These are phyloP conservation scores for Neodidymelliopsis sp. DNA, from an alignment of 2,329 filamentous ascomycete genomes.

Conservation along the genomic window DNA sequence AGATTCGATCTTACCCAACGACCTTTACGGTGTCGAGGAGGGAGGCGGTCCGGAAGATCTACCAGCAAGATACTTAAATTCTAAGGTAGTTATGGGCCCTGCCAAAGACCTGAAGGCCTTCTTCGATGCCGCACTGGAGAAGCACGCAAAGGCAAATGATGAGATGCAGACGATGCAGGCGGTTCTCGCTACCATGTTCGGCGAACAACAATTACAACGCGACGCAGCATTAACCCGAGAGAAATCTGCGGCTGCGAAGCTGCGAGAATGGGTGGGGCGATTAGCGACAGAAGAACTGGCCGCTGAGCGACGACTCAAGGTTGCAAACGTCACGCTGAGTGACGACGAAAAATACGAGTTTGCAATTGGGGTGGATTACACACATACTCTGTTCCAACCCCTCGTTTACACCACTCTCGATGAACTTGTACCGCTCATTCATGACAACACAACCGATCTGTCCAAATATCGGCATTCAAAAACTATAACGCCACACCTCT, in stretches of 20 bases:
- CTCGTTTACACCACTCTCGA: slow-evolving; percentile 34
- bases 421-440: slow-evolving; percentile 37
- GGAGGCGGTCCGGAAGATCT: slow-evolving; percentile 38
- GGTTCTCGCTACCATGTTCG: slow-evolving; percentile 61
- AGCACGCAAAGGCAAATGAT: slow-evolving; percentile 44
- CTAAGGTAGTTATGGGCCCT: slow-evolving; percentile 60
- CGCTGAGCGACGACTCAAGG: slow-evolving; percentile 16
- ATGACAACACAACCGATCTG: slow-evolving; percentile 48
- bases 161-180: slow-evolving; percentile 51
- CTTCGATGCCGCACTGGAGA: slow-evolving; percentile 53
- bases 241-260: slow-evolving; percentile 24
- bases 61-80: slow-evolving; percentile 56
- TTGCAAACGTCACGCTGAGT: slow-evolving; percentile 35
- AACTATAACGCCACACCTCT: slow-evolving; percentile 41
- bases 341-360: slow-evolving; percentile 56
- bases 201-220: slow-evolving; percentile 61
- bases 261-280: slow-evolving; percentile 49
- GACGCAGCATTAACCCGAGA: slow-evolving; percentile 47
- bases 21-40: slow-evolving; percentile 58
- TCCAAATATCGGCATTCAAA: slow-evolving; percentile 42
- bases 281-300: slow-evolving; percentile 35
- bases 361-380: slow-evolving; percentile 61
- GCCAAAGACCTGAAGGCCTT: slow-evolving; percentile 58
- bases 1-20: slow-evolving; percentile 57
- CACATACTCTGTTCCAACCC: slow-evolving; percentile 56